Percentiles rank a stretch among this genome's conserved stretches.
These are phyloP conservation scores for Cutaneotrichosporon sp. DNA, from an alignment of 1,284 basidiomycete species.

Conservation along the genomic window DNA sequence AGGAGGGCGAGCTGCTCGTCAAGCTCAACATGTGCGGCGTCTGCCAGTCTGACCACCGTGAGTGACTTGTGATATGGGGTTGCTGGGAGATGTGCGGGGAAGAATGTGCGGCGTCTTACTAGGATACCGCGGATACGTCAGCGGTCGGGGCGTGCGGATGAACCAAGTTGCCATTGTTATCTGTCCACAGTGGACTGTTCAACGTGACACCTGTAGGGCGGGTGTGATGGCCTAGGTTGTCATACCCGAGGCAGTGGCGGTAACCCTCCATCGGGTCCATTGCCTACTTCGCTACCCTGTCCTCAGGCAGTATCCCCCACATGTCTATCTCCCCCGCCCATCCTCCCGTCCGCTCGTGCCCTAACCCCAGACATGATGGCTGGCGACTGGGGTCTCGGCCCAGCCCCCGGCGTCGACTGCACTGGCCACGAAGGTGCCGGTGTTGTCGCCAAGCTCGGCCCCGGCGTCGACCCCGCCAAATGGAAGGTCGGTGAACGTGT, in stretches of 20 bases:
- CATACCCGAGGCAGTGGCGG: too few species aligned
- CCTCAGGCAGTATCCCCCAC: too few species aligned
- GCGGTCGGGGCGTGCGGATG: neutral
- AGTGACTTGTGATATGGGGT: slow-evolving; percentile 9
- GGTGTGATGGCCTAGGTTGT: too few species aligned
- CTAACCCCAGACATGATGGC: slow-evolving; percentile 20
- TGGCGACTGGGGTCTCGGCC: slow-evolving; percentile 23
- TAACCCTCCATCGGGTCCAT: too few species aligned
- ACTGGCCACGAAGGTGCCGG: slow-evolving; percentile 29
- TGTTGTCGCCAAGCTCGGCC: slow-evolving; percentile 22
- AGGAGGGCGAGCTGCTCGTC: slow-evolving; percentile 24
- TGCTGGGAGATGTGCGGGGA: neutral
- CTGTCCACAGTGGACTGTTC: neutral
- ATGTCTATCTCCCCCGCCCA: too few species aligned
- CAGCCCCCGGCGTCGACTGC: slow-evolving; percentile 20
- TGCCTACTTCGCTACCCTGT: too few species aligned
- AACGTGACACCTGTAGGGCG: too few species aligned
- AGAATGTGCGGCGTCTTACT: neutral
- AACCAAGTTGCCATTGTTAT: neutral
- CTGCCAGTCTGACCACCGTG: slow-evolving; percentile 29
- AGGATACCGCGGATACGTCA: neutral
- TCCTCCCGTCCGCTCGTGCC: neutral
- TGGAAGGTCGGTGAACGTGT: slow-evolving; percentile 25
- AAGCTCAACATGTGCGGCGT: slow-evolving; percentile 25
- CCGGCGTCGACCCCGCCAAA: slow-evolving; percentile 16